These are phyloP conservation scores for Clonostachys solani DNA, from an alignment of 2,329 filamentous ascomycete species.

Conservation along the genomic window DNA sequence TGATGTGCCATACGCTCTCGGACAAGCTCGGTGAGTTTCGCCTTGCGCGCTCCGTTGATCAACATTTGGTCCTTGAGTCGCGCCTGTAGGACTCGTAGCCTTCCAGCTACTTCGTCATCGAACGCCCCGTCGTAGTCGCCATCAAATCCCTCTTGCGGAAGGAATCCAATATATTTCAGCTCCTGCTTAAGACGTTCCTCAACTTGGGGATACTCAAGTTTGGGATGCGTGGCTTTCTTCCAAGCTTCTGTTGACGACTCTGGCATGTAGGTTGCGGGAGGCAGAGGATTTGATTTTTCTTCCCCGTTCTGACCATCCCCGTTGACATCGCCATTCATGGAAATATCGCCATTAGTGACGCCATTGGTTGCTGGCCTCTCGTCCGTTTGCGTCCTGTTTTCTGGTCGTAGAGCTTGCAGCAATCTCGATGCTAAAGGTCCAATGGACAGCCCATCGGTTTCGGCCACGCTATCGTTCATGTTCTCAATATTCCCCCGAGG, in stretches of 20 bases:
- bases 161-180: conserved; percentile 83
- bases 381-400: conserved; percentile 56
- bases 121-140: conserved; percentile 85
- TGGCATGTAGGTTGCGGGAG: conserved; percentile 74
- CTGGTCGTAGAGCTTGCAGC: conserved; percentile 75
- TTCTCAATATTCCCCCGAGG: conserved; percentile 81
- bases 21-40: conserved; percentile 79
- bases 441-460: conserved; percentile 84
- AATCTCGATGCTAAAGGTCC: conserved; percentile 82
- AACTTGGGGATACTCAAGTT: conserved; percentile 79
- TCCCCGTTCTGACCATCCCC: conserved; percentile 27
- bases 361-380: conserved; percentile 52
- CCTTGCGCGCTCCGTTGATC: conserved; percentile 86
- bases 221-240: conserved; percentile 71
- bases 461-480: conserved; percentile 79
- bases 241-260: conserved; percentile 73
- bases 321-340: conserved; percentile 44
- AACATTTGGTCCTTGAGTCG: conserved; percentile 80
- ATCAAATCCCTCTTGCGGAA: conserved; percentile 59
- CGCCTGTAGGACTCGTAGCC: conserved; percentile 78
- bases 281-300: conserved; percentile 34
- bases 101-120: conserved; percentile 91
- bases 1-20: conserved; percentile 93
- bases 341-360: conserved; percentile 47
- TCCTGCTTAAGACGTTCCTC: conserved; percentile 92